A percentile compares a stretch with the other conserved stretches of the same genome.
These are phyloP conservation scores for Grifola frondosa DNA, from an alignment of 1,284 basidiomycete genomes.

Conservation along the genomic window DNA sequence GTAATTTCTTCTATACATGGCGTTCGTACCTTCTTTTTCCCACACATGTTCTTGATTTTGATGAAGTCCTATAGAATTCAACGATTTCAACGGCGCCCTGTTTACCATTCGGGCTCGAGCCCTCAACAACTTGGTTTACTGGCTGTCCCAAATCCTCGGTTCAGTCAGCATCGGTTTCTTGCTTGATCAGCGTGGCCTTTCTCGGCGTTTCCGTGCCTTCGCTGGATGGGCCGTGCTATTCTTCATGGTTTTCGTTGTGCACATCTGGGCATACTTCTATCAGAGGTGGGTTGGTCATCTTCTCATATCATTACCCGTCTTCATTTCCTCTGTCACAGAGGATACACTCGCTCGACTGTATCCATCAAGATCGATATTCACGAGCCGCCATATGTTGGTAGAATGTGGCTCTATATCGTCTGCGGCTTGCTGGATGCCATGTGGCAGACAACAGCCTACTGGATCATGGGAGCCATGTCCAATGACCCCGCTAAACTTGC, in stretches of 20 bases:
- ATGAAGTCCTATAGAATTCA: conserved; percentile 48
- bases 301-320: background rate
- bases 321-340: conserved; percentile 33
- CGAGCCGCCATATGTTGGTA: conserved; percentile 49
- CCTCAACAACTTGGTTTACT: conserved; percentile 69
- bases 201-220: conserved; percentile 64
- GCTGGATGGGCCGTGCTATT: conserved; percentile 60
- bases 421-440: conserved; percentile 55
- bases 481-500: conserved; percentile 48
- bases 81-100: conserved; percentile 61
- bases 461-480: conserved; percentile 52
- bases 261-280: conserved; percentile 70
- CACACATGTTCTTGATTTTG: background rate
- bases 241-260: conserved; percentile 59
- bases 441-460: conserved; percentile 62
- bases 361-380: conserved; percentile 53
- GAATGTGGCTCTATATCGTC: conserved; percentile 58
- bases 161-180: conserved; percentile 61
- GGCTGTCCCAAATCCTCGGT: conserved; percentile 66
- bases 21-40: conserved; percentile 39
- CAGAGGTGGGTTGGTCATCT: conserved; percentile 47
- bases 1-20: conserved; percentile 81
- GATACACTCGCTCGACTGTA: conserved; percentile 57
- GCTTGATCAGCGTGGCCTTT: conserved; percentile 55
- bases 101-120: conserved; percentile 69